These are phyloP conservation scores for Crepidotus variabilis DNA, from an alignment of 768 basidiomycete species.

Conservation along the genomic window DNA sequence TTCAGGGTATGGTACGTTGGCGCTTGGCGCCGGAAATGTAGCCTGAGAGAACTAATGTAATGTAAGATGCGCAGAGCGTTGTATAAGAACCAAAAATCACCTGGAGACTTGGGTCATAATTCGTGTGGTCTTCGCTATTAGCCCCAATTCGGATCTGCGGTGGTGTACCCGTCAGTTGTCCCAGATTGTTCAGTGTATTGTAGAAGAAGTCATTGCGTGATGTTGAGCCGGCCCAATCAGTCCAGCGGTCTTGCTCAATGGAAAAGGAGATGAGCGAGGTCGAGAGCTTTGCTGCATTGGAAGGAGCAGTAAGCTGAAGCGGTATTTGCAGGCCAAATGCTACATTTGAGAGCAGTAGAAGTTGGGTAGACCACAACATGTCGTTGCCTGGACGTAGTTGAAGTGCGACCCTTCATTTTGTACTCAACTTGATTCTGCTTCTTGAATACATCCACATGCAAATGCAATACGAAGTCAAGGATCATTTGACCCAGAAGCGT, in stretches of 20 bases:
- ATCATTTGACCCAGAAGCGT: too few relatives aligned
- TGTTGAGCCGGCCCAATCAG: slow-evolving; percentile 58
- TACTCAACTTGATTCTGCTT: too few relatives aligned
- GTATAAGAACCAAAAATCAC: slow-evolving; percentile 20
- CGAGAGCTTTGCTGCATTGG: slow-evolving; percentile 30
- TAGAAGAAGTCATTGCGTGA: slow-evolving; percentile 55
- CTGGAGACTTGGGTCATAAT: slow-evolving; percentile 44
- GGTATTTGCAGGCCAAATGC: slow-evolving; percentile 27
- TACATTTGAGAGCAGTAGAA: slow-evolving; percentile 9
- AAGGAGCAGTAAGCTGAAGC: slow-evolving; percentile 35
- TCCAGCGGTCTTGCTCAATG: slow-evolving; percentile 69
- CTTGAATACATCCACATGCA: too few relatives aligned
- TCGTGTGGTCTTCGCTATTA: slow-evolving; percentile 54
- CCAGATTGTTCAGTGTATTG: slow-evolving; percentile 57
- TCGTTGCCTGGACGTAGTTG: too few relatives aligned
- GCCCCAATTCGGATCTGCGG: slow-evolving; percentile 61
- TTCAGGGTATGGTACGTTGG: slow-evolving; percentile 61
- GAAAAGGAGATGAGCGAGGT: slow-evolving; percentile 59
- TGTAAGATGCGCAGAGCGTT: not conserved
- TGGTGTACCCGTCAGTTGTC: slow-evolving; percentile 43
- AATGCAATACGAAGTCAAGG: too few relatives aligned
- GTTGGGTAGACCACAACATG: not conserved
- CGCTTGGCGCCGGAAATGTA: slow-evolving; percentile 44
- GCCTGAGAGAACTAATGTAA: slow-evolving; percentile 38
- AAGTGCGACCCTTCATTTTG: too few relatives aligned